These are phyloP conservation scores for Cyclaneusma minus DNA, from an alignment of 2,329 filamentous ascomycete species.

Conservation along the genomic window DNA sequence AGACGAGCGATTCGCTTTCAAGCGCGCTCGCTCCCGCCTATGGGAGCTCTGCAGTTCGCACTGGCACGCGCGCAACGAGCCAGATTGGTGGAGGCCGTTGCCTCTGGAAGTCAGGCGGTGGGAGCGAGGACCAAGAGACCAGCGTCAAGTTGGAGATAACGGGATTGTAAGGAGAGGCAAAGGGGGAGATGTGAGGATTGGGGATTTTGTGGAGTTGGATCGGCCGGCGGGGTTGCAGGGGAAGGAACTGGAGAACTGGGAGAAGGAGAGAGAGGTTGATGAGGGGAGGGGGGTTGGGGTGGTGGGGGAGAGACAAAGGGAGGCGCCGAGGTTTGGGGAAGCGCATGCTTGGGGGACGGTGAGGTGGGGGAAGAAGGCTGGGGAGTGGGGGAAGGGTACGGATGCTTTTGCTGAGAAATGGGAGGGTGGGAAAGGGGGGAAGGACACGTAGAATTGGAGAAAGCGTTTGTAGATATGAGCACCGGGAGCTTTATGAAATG, in stretches of 20 bases:
- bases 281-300: constrained; percentile 18
- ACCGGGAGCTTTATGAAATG: no score
- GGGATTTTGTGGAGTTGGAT: constrained; percentile 25
- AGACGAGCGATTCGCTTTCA: constrained; percentile 70
- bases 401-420: constrained; percentile 26
- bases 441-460: constrained; percentile 14
- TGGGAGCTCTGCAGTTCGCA: constrained; percentile 66
- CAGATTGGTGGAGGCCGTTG: constrained; percentile 55
- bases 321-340: constrained; percentile 33
- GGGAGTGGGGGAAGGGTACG: constrained; percentile 30
- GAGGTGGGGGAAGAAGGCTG: constrained; percentile 35
- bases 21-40: constrained; percentile 58
- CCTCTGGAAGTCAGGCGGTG: constrained; percentile 48
- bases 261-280: constrained; percentile 10
- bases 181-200: constrained; percentile 23
- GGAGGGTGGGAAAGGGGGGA: constrained; percentile 21
- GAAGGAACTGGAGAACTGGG: constrained; percentile 9
- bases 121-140: constrained; percentile 27
- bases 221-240: constrained; percentile 25
- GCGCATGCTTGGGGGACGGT: constrained; percentile 37
- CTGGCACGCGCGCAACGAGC: constrained; percentile 51
- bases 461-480: not conserved
- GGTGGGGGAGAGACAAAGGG: constrained; percentile 25
- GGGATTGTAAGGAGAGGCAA: not conserved
- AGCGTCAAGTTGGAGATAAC: not conserved